Conservation (phyloP, 306 rosid genomes). For the Ceratonia siliqua region DNA sequence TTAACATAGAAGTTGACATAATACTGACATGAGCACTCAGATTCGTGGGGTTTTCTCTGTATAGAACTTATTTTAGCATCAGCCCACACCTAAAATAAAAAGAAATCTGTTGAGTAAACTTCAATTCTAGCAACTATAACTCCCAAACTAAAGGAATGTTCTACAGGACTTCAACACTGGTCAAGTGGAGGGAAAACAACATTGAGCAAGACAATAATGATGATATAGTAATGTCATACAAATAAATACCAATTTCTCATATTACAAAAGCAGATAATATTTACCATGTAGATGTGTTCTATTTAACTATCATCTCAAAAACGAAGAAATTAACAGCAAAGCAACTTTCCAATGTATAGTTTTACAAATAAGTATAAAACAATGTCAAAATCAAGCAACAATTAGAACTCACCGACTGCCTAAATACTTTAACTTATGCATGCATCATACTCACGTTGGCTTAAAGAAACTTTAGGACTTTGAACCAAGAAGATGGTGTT, state of each 20-base stretch:
- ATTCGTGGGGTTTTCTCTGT: constrained; percentile 74
- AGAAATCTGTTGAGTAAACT: background rate
- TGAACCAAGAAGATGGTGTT: background rate
- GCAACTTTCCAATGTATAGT: background rate
- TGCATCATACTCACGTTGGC: constrained; percentile 15
- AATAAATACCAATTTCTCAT: constrained; percentile 10
- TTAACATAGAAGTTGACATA: constrained; percentile 68
- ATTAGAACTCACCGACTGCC: background rate
- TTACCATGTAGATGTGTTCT: constrained; percentile 21
- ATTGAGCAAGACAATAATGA: background rate
- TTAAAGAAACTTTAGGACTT: background rate
- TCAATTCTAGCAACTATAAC: constrained; percentile 8
- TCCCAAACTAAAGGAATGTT: background rate
- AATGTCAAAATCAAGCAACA: background rate
- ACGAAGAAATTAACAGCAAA: constrained; percentile 8
- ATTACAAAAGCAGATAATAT: background rate
- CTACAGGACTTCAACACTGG: background rate
- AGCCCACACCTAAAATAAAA: constrained; percentile 54
- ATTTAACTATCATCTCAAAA: constrained; percentile 13
- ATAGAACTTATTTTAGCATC: constrained; percentile 90
- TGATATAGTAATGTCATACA: background rate
- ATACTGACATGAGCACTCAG: constrained; percentile 69
- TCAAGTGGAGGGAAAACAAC: background rate
- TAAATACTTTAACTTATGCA: background rate
- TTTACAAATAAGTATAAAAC: background rate